phyloP scores from a whole-genome alignment of 345 rosid species.

The Eucalyptus curtisii region DNA sequence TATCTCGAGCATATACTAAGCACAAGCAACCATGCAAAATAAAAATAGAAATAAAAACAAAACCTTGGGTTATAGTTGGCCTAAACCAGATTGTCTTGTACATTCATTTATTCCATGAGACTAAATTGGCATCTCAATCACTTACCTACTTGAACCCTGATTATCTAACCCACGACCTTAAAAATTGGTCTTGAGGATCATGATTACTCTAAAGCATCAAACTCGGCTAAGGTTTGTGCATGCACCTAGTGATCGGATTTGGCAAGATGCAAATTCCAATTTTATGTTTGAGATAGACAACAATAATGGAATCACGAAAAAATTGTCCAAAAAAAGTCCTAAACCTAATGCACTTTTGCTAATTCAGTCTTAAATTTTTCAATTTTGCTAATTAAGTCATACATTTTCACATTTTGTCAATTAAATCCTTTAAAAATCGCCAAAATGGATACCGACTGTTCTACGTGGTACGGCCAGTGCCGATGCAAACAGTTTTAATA shows the following conservation, averaged over 20 bases:
- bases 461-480: fast-evolving
- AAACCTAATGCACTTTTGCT: too few relatives aligned
- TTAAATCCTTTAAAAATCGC: neutral
- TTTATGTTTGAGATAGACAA: neutral
- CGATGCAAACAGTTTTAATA: too few relatives aligned
- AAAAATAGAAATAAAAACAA: fast-evolving
- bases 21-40: neutral
- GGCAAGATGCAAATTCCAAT: neutral
- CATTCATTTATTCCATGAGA: neutral
- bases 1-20: neutral
- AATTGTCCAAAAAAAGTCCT: neutral
- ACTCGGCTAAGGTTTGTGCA: neutral
- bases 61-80: neutral
- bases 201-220: neutral
- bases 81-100: neutral
- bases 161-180: neutral
- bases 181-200: neutral
- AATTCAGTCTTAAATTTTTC: fast-evolving
- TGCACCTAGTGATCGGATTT: neutral
- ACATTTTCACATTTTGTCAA: too few relatives aligned
- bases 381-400: too few relatives aligned
- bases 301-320: neutral
- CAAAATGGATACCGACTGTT: neutral
- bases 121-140: neutral
- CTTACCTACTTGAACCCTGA: neutral